Percentiles rank a stretch among this genome's conserved stretches.
These are phyloP conservation scores for Populus hybrid DNA, from an alignment of 441 rosid genomes.

Conservation along the genomic window DNA sequence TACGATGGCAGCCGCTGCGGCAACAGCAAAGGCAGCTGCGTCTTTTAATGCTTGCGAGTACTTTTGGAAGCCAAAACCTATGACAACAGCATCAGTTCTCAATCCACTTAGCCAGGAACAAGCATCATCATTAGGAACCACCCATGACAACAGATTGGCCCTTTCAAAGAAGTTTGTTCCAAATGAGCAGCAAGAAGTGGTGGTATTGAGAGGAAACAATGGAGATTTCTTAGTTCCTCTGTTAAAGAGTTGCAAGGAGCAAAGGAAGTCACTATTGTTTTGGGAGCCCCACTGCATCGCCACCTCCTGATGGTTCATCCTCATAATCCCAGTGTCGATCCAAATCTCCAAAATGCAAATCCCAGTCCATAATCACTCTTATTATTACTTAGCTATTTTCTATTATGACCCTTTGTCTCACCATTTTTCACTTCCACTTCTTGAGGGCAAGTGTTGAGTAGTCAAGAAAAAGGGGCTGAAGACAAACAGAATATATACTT, in stretches of 20 bases:
- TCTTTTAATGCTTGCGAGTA: slow-evolving; percentile 61
- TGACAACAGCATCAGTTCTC: slow-evolving; percentile 2
- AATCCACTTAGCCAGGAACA: slow-evolving; percentile 19
- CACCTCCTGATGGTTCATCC: slow-evolving; percentile 37
- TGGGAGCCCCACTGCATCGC: slow-evolving; percentile 71
- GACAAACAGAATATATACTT: slow-evolving; percentile 12
- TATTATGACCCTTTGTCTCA: slow-evolving; percentile 14
- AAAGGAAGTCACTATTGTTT: slow-evolving; percentile 58
- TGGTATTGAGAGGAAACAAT: slow-evolving; percentile 25
- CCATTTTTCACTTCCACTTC: slow-evolving; percentile 30
- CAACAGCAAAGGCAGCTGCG: slow-evolving; percentile 24
- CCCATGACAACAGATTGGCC: slow-evolving; percentile 11
- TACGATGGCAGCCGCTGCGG: background rate
- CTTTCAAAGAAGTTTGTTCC: slow-evolving; percentile 21
- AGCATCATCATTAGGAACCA: background rate
- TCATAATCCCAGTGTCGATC: background rate
- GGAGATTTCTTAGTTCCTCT: slow-evolving; percentile 35
- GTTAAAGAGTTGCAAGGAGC: slow-evolving; percentile 67
- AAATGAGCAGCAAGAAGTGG: slow-evolving; percentile 26
- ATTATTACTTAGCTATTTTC: background rate
- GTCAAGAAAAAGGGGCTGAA: slow-evolving; percentile 23
- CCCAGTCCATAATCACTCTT: slow-evolving; percentile 4
- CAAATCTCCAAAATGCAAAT: background rate
- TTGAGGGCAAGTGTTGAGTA: slow-evolving; percentile 25
- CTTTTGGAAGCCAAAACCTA: slow-evolving; percentile 48